Evolutionary conservation across 768 basidiomycete species (phyloP), one percentile per base, ranked within the genome.

Genomic region (Russula sp.): DNA sequence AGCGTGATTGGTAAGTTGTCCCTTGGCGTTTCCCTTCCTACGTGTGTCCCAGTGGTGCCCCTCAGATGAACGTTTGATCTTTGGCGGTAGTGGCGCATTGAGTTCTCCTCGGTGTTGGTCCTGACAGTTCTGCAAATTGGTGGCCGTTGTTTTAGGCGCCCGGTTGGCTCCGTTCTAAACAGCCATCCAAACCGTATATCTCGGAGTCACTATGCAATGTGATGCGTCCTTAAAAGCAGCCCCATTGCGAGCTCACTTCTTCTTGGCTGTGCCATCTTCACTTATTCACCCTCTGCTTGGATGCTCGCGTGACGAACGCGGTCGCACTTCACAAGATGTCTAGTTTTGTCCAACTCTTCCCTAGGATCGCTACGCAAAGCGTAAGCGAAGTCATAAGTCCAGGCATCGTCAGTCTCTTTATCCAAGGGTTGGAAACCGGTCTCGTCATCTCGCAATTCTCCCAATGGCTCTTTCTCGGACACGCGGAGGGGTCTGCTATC

Each of bases 391-490:
- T 54, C 57, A 9, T 48, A n/a, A 10, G 45, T 35, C 61, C 61
- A 14, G 46, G 57, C 9, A 55, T 63, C 39, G 25, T 63, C 39
- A 49, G 61, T 20, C 45, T 63, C 20, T 63, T 63, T 20, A 11
- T 63, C 14, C 61, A 63, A n/a, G 61, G 61, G 8, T 11, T 63
- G 10, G 56, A 63, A 43, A 54, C 39, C 14, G 61, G 61, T 43
- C 47, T 63, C 39, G 52, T 63, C 39, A 3, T 63, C 45, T 47
- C 57, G n/a, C 61, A 63, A 51, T 38, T 54, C 10, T 47, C 57
- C 8, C 61, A 42, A n/a, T 63, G 61, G 61, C 51, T 59, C 18
- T 42, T 4, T 25, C 51, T 59, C 18, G 39, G 43, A 20, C 57
- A 39, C 32, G 54, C 2, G 38, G 61, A 63, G 5, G 46, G 57